Evolutionary conservation across 2,329 filamentous ascomycete genomes (phyloP), one percentile per base, ranked within the genome.

Genomic region (Colletotrichum gloeosporioides): DNA sequence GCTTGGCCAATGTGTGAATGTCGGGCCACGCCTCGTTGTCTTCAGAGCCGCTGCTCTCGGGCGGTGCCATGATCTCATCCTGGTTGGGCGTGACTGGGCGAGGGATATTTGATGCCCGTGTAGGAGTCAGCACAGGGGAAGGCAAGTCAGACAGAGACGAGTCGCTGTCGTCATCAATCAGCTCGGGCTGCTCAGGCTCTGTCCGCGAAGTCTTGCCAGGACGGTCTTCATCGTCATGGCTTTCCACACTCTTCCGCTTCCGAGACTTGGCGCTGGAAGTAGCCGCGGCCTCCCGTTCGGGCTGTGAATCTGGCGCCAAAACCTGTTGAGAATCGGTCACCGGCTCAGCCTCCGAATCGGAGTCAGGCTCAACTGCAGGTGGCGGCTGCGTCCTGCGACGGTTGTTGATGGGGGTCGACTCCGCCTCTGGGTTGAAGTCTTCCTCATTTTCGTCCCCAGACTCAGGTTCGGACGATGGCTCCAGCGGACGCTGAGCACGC

Each of bases 321-420:
- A 63, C 79, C 78, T 18, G 83, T 82, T 64, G 78, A 76, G 61
- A 77, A 71, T 71, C 74, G 71, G 55, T 16, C 59, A 71, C 68
- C 53, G 62, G 61, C 32, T 75, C 75, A 8, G 49, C 27, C 32
- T 72, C 49, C n/a, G 69, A n/a, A 18, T 64, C 77, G 27, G 77
- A 76, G 18, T 78, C 79, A 9, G 73, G 74, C 22, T 78, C 82
- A 61, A 77, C 55, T 22, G 69, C 68, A 76, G 34, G 82, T 80
- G 49, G n/a, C 16, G 73, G 75, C n/a, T 82, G 82, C 55, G 84
- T 85, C 76, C 86, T 89, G 44, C 86, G 85, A 25, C 89, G 84
- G 74, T 91, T 90, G 31, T 68, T 66, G 31, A 93, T 80, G 5
- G 93, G 93, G 8, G 93, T 95, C 18, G 92, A 93, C 84, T 94